These are phyloP conservation scores for Cystobasidium slooffiae DNA, from an alignment of 1,284 basidiomycete genomes.

Conservation along the genomic window DNA sequence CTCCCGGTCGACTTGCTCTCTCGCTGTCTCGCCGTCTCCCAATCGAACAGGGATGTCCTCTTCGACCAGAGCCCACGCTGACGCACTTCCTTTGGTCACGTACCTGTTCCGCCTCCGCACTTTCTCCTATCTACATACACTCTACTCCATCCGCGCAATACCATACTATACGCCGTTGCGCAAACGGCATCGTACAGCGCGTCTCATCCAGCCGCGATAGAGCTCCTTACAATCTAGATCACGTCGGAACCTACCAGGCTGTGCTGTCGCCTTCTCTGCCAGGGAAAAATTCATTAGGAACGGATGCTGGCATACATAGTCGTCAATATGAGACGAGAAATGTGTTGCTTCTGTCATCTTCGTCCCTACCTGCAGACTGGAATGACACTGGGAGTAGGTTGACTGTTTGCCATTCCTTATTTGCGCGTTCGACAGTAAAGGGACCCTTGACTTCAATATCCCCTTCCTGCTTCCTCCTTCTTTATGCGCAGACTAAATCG, in stretches of 20 bases:
- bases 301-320: constrained; percentile 8
- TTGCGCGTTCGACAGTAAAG: neutral
- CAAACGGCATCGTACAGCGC: constrained; percentile 58
- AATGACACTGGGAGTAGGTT: no score
- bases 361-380: constrained; percentile 1
- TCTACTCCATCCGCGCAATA: neutral
- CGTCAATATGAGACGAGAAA: no score
- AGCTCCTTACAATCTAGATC: constrained; percentile 75
- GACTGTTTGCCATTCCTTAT: no score
- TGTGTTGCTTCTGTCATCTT: constrained; percentile 2
- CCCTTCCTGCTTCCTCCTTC: neutral
- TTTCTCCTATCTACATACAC: constrained; percentile 1
- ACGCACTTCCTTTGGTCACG: constrained; percentile 10
- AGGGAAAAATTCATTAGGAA: constrained; percentile 74
- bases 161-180: neutral
- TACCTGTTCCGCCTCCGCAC: constrained; percentile 7
- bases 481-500: neutral
- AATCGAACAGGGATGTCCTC: neutral
- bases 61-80: neutral
- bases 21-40: neutral
- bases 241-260: constrained; percentile 69
- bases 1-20: neutral
- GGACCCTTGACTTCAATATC: constrained; percentile 1
- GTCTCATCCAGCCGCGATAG: constrained; percentile 83
- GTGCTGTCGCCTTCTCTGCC: constrained; percentile 72